Base-by-base conservation (phyloP, 352 stramenopile genomes). In the Pythium oligandrum region DNA sequence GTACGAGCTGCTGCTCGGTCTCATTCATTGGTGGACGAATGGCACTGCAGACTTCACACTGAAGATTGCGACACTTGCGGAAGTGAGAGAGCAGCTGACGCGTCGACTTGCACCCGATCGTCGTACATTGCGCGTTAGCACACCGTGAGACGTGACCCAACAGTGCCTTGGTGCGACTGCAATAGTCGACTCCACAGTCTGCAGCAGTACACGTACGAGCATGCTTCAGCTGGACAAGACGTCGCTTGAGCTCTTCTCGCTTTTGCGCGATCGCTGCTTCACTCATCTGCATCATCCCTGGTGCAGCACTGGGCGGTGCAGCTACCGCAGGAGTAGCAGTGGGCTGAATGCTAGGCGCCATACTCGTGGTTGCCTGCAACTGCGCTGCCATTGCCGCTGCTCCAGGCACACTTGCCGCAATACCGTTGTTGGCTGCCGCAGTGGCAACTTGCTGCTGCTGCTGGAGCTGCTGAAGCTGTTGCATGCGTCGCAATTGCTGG, bases 1-100 rank as follows among this genome's bases (percentile, higher is more conserved):
- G 63, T 10, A 95, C 85, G 51, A 91, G 53, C 53, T 93, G 82
- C 58, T 91, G 82, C 57, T 95, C 83, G 6, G 74, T 90, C 42
- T 92, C 81, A 47, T 92, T 91, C 80, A 93, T 93, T 2, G 79
- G 84, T n/a, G 84, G 83, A 26, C 84, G 80, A 60, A 95, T 95
- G 35, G 84, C 84, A 48, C 78, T 92, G 57, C 84, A 95, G 1
- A 95, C 84, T 51, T 95, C 83, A 40, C 84, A 95, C 49, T 91
- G 78, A 34, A 95, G 68, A 55, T 95, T 91, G 35, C 84, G 75
- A 51, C 84, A 95, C 61, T 95, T 95, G 32, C 84, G 78, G 53
- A 93, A 95, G 55, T 95, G 84, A 17, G 84, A 95, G 3, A 95
- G 66, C 51, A 95, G 59, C 53, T 93, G 84, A 4, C 84, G 73